These are phyloP conservation scores for Kwoniella europaea DNA, from an alignment of 768 basidiomycete genomes.

Conservation along the genomic window DNA sequence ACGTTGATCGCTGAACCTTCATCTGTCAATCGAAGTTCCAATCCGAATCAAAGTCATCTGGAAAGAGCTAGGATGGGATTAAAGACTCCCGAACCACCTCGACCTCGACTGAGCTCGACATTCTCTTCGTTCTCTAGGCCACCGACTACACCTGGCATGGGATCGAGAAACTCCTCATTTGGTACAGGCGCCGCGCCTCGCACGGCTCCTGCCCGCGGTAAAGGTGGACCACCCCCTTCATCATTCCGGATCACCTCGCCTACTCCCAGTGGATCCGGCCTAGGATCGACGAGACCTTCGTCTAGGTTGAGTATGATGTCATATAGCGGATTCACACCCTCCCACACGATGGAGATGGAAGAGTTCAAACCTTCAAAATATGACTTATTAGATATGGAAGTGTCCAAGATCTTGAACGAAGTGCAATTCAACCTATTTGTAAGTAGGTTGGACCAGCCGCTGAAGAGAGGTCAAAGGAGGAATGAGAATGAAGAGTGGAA, in stretches of 20 bases:
- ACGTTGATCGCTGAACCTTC: slow-evolving; percentile 20
- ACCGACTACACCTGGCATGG: slow-evolving; percentile 9
- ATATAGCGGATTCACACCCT: slow-evolving; percentile 7
- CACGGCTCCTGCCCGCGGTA: slow-evolving; percentile 5
- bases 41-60: slow-evolving; percentile 11
- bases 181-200: background rate
- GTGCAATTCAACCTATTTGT: slow-evolving; percentile 37
- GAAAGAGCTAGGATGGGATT: slow-evolving; percentile 20
- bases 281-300: slow-evolving; percentile 23
- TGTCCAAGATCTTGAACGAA: slow-evolving; percentile 26
- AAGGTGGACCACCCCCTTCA: slow-evolving; percentile 34
- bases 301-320: slow-evolving; percentile 33
- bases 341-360: slow-evolving; percentile 17
- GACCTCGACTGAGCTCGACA: slow-evolving; percentile 15
- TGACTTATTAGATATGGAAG: slow-evolving; percentile 42
- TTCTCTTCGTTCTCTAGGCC: slow-evolving; percentile 18
- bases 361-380: slow-evolving; percentile 43
- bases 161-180: background rate
- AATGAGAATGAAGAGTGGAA: slow-evolving; percentile 53
- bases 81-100: slow-evolving; percentile 15
- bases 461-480: slow-evolving; percentile 41
- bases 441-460: slow-evolving; percentile 34
- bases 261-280: slow-evolving; percentile 26
- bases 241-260: slow-evolving; percentile 43
- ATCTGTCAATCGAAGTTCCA: background rate